Evolutionary conservation across 2,329 filamentous ascomycete genomes (phyloP).

Genomic region (Pyricularia pennisetigena): DNA sequence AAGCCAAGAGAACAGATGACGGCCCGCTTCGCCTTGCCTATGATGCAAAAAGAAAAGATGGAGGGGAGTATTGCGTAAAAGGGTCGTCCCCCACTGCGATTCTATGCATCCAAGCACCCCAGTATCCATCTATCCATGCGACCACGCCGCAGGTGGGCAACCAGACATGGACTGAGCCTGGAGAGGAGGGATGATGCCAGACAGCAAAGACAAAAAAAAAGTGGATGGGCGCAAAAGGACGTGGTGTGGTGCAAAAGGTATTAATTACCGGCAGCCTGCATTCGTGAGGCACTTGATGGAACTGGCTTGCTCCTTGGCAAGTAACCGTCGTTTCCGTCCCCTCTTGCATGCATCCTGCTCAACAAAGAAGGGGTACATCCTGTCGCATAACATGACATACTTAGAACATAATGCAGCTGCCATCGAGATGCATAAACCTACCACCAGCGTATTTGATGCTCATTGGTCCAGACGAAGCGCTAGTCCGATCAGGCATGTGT

Average conservation of each 20-base stretch:
- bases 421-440: neutral
- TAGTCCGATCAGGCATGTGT: too few relatives aligned
- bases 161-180: neutral
- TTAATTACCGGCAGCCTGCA: neutral
- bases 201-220: neutral
- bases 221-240: neutral
- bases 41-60: neutral
- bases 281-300: neutral
- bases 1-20: neutral
- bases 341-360: neutral
- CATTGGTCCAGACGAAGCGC: neutral
- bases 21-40: neutral
- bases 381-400: neutral
- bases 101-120: neutral
- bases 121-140: neutral
- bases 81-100: neutral
- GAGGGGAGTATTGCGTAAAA: neutral
- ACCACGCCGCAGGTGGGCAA: neutral
- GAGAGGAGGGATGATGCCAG: neutral
- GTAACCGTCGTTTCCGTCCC: neutral
- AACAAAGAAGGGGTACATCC: neutral
- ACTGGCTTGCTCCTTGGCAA: neutral
- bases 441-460: neutral
- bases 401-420: neutral
- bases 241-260: neutral